phyloP scores from a whole-genome alignment of 2,329 filamentous ascomycete species.

The Grosmannia clavigera region DNA sequence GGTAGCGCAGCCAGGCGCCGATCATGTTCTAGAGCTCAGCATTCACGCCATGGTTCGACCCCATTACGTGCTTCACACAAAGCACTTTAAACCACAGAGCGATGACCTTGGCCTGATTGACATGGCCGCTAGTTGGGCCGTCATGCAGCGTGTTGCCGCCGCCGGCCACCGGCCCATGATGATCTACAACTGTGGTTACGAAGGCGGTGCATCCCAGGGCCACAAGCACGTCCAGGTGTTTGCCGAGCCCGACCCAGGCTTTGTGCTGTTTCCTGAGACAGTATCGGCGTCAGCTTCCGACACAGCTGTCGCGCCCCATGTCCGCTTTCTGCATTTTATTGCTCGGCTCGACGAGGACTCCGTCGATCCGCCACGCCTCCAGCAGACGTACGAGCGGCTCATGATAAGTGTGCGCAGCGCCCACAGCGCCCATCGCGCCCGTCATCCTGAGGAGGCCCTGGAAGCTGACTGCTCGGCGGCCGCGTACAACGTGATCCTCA shows the following conservation, averaged over 20 bases:
- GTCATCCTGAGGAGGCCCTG: conserved; percentile 1
- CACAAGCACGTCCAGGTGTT: conserved; percentile 33
- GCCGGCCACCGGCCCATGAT: conserved; percentile 18
- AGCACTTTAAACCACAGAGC: conserved; percentile 23
- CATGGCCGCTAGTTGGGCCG: conserved; percentile 23
- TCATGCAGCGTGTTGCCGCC: conserved; percentile 16
- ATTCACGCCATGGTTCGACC: conserved; percentile 24
- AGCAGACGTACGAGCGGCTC: conserved; percentile 12
- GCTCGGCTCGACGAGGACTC: conserved; percentile 5
- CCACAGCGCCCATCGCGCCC: conserved; percentile 9
- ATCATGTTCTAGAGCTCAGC: conserved; percentile 23
- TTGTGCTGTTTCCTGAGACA: conserved; percentile 14
- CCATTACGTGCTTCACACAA: conserved; percentile 25
- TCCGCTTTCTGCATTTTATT: conserved; percentile 14
- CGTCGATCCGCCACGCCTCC: conserved; percentile 5
- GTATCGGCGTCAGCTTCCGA: not conserved
- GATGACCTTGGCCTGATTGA: conserved; percentile 24
- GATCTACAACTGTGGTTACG: conserved; percentile 32
- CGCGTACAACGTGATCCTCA: conserved; percentile 23
- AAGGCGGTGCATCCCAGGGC: conserved; percentile 27
- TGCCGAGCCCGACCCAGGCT: conserved; percentile 17
- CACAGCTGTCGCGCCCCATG: conserved; percentile 6
- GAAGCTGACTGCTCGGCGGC: not conserved
- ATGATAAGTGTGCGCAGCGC: conserved; percentile 8
- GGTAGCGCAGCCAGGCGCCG: conserved; percentile 14